phyloP scores from a whole-genome alignment of 2,329 filamentous ascomycete genomes.

The Zasmidium angulare region DNA sequence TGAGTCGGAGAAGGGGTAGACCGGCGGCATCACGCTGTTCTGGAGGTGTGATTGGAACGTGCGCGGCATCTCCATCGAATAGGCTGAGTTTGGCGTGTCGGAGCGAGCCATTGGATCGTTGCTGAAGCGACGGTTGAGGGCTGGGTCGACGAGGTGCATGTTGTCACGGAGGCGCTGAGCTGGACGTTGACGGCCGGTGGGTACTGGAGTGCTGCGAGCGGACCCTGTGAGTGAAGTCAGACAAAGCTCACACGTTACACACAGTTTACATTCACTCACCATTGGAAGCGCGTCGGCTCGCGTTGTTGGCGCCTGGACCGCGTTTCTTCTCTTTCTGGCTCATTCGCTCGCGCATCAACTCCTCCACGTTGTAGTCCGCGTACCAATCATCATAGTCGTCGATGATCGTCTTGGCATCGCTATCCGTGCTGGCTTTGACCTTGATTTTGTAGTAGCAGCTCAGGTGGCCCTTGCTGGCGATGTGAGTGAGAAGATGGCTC shows the following conservation, averaged over 20 bases:
- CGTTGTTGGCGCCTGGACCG: constrained; percentile 9
- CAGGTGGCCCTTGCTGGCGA: constrained; percentile 89
- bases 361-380: constrained; percentile 65
- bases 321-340: constrained; percentile 67
- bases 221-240: constrained; percentile 14
- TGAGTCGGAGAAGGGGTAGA: constrained; percentile 15
- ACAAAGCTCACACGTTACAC: not conserved
- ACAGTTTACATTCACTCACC: constrained; percentile 11
- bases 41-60: constrained; percentile 21
- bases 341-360: constrained; percentile 75
- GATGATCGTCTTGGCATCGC: constrained; percentile 60
- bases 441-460: constrained; percentile 80
- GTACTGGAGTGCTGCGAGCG: constrained; percentile 26
- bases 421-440: constrained; percentile 63
- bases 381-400: constrained; percentile 79
- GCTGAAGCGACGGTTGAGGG: constrained; percentile 28
- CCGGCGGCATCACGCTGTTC: not conserved
- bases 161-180: constrained; percentile 26
- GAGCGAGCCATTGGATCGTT: constrained; percentile 29
- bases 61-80: constrained; percentile 19
- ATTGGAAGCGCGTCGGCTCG: constrained; percentile 15
- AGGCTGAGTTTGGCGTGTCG: constrained; percentile 24
- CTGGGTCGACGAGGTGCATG: constrained; percentile 31
- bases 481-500: constrained; percentile 88
- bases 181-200: constrained; percentile 10